Evolutionary conservation across 768 basidiomycete genomes (phyloP), one percentile per base, ranked within the genome.

Genomic region (Kwoniella europaea): DNA sequence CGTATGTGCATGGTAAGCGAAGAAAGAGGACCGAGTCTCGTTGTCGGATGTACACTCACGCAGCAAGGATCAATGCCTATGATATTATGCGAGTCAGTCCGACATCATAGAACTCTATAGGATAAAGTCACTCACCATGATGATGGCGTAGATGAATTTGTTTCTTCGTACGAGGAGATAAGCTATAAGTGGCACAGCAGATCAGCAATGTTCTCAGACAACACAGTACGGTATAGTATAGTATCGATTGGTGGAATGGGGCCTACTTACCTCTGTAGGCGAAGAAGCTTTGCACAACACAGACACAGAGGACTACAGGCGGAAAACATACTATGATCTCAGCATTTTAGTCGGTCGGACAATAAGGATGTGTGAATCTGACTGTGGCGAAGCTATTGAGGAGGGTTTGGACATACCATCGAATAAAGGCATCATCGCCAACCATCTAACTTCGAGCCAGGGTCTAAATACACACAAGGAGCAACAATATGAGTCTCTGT

Each of bases 61-160:
- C 63, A 35, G 71, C 68, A 41, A 75, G 63, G 63, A 75, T 72
- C 41, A 72, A 57, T 15, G 35, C 60, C 72, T 73, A 44, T 2
- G 10, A 16, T 9, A 29, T 13, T 27, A 6, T 20, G 13, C 2
- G 52, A 12, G 42, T 64, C 41, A 62, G 41, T 35, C 2, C 5
- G 29, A 43, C 3, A 43, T 64, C 20, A 57, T 18, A 24, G 24
- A 24, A 24, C 24, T 24, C 24, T 24, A 24, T 24, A 24, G 24
- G 24, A 24, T 24, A 24, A 24, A 24, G 24, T 24, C 24, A 41
- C 63, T 20, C 35, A 64, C 63, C 63, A 35, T 54, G 53, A 64
- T 64, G 10, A 64, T 18, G 0, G 63, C 63, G 16, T 53, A 64
- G 52, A 64, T 24, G 52, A 54, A 35, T 41, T 54, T 53, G 52